phyloP scores from a whole-genome alignment of 2,329 filamentous ascomycete species.

The Cytospora schulzeri region DNA sequence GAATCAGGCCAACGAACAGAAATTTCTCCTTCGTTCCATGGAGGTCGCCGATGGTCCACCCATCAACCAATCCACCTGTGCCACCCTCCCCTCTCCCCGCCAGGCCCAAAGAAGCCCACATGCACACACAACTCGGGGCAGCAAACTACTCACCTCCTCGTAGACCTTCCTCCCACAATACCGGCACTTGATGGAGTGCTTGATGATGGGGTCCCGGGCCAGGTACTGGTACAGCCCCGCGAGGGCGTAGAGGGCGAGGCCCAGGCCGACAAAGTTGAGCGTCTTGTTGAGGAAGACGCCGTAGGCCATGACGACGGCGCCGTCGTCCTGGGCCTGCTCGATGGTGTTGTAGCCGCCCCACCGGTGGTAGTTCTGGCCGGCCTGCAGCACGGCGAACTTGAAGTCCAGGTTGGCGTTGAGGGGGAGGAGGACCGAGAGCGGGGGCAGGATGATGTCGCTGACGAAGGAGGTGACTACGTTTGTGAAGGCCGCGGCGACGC shows the following conservation, averaged over 20 bases:
- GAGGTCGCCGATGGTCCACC: neutral
- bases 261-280: slow-evolving; percentile 67
- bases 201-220: slow-evolving; percentile 69
- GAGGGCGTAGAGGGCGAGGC: slow-evolving; percentile 65
- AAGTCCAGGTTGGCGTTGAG: slow-evolving; percentile 72
- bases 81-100: no score
- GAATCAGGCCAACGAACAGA: neutral
- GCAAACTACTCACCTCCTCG: slow-evolving; percentile 53
- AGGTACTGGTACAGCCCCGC: slow-evolving; percentile 63
- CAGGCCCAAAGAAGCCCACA: no score
- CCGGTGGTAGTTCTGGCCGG: slow-evolving; percentile 54
- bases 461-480: slow-evolving; percentile 73
- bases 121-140: no score
- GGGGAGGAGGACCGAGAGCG: slow-evolving; percentile 69
- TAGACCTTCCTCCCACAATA: slow-evolving; percentile 67
- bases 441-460: slow-evolving; percentile 68
- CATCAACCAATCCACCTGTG: no score
- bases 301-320: slow-evolving; percentile 67
- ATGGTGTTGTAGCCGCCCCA: slow-evolving; percentile 69
- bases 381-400: slow-evolving; percentile 68
- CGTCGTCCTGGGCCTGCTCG: slow-evolving; percentile 68
- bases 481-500: slow-evolving; percentile 71
- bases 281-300: slow-evolving; percentile 65
- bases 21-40: no score
- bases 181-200: slow-evolving; percentile 67